Evolutionary conservation across 2,329 filamentous ascomycete genomes (phyloP).

Genomic region (Coniochaeta hoffmannii): DNA sequence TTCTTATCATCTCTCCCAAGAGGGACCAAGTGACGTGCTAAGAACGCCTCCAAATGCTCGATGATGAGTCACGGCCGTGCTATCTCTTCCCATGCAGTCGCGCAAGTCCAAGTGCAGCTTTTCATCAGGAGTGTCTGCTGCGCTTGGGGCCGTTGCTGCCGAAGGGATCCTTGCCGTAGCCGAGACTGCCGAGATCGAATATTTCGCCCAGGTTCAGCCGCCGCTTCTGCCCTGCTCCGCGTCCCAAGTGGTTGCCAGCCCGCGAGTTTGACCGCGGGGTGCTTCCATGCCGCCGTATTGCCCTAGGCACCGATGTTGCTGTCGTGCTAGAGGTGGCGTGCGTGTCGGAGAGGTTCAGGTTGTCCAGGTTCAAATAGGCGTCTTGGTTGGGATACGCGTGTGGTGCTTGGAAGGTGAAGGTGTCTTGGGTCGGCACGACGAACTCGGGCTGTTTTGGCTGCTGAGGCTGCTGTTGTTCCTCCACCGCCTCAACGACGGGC

Average conservation of each 20-base stretch:
- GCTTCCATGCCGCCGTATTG: conserved; percentile 12
- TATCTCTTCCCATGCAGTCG: not conserved
- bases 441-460: conserved; percentile 20
- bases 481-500: conserved; percentile 7
- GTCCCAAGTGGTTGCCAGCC: conserved; percentile 41
- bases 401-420: conserved; percentile 63
- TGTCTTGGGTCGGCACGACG: conserved; percentile 48
- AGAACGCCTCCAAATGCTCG: not conserved
- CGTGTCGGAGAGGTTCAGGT: conserved; percentile 47
- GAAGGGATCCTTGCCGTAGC: conserved; percentile 52
- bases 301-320: conserved; percentile 7
- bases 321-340: conserved; percentile 25
- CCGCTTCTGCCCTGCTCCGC: conserved; percentile 63
- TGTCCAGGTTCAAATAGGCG: conserved; percentile 53
- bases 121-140: conserved; percentile 39
- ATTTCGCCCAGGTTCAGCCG: conserved; percentile 68
- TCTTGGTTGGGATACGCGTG: conserved; percentile 50
- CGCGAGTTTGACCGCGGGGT: conserved; percentile 18
- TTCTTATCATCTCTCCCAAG: not conserved
- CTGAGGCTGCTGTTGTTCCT: conserved; percentile 11
- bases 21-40: not conserved
- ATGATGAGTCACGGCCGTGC: not conserved
- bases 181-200: conserved; percentile 61
- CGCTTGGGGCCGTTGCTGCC: conserved; percentile 40
- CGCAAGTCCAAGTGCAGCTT: not conserved